phyloP scores from a whole-genome alignment of 2,329 filamentous ascomycete genomes.

The Alternaria gansuensis region DNA sequence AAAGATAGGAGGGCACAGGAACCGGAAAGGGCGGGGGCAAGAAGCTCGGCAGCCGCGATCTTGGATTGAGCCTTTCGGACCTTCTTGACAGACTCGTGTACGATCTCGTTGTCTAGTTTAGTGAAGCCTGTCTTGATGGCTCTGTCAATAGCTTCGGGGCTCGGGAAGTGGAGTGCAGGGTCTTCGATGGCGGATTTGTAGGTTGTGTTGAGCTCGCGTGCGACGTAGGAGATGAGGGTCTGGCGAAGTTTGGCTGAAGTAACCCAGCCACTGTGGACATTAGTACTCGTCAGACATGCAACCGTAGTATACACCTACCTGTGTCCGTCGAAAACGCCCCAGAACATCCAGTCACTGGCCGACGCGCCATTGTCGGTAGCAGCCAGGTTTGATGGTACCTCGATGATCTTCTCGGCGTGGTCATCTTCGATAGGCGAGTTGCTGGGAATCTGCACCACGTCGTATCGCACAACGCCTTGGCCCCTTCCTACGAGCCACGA shows the following conservation, averaged over 20 bases:
- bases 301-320: conserved; percentile 65
- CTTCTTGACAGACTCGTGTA: conserved; percentile 90
- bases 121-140: conserved; percentile 94
- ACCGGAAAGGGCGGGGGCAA: conserved; percentile 93
- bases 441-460: conserved; percentile 90
- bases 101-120: conserved; percentile 90
- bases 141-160: conserved; percentile 80
- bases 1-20: conserved; percentile 96
- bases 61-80: conserved; percentile 90
- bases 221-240: conserved; percentile 89
- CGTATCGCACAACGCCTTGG: conserved; percentile 90
- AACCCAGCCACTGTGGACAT: conserved; percentile 80
- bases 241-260: conserved; percentile 96
- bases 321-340: conserved; percentile 98
- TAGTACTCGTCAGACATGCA: conserved; percentile 15
- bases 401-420: conserved; percentile 96
- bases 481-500: conserved; percentile 91
- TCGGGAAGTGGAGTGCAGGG: conserved; percentile 68
- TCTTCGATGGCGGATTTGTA: conserved; percentile 77
- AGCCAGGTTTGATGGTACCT: conserved; percentile 73
- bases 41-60: conserved; percentile 85
- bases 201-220: conserved; percentile 88
- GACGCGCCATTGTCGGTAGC: conserved; percentile 63
- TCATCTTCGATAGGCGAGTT: conserved; percentile 99
- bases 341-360: conserved; percentile 97